These are phyloP conservation scores for Hibiscus tridactylites DNA, from an alignment of 345 rosid species.

Conservation along the genomic window DNA sequence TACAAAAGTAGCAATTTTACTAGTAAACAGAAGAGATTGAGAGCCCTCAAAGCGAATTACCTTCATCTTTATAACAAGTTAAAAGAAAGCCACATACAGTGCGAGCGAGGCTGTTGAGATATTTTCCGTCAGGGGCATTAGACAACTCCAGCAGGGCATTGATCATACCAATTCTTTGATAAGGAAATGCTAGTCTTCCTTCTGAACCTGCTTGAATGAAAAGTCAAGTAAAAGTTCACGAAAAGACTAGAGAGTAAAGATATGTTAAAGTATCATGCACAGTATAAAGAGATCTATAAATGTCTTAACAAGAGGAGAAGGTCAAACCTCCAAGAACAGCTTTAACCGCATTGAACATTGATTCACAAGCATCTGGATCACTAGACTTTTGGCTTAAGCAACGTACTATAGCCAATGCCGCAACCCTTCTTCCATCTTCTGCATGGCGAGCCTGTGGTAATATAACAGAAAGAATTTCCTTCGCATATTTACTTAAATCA, in stretches of 20 bases:
- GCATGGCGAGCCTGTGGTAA: constrained; percentile 74
- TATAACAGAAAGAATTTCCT: constrained; percentile 64
- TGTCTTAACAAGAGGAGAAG: constrained; percentile 6
- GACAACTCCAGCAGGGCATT: constrained; percentile 73
- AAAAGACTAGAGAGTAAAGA: constrained; percentile 3
- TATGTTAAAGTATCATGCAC: not conserved
- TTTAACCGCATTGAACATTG: constrained; percentile 66
- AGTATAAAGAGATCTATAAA: not conserved
- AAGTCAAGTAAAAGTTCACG: constrained; percentile 5
- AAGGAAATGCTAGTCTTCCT: constrained; percentile 83
- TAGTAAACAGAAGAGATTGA: no score
- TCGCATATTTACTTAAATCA: constrained; percentile 87
- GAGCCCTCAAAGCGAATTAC: constrained; percentile 25
- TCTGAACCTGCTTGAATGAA: constrained; percentile 65
- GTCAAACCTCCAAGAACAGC: constrained; percentile 81
- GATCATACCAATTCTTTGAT: constrained; percentile 89
- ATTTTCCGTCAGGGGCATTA: constrained; percentile 78
- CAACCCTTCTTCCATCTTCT: constrained; percentile 77
- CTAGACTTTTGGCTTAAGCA: constrained; percentile 78
- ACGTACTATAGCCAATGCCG: constrained; percentile 56
- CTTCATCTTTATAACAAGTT: constrained; percentile 77
- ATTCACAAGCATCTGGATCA: constrained; percentile 83
- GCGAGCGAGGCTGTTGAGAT: constrained; percentile 48
- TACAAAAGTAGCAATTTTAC: not conserved
- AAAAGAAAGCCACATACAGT: constrained; percentile 56